These are phyloP conservation scores for Yamadazyma tumulicola DNA, from an alignment of 805 yeast genomes.

Conservation along the genomic window DNA sequence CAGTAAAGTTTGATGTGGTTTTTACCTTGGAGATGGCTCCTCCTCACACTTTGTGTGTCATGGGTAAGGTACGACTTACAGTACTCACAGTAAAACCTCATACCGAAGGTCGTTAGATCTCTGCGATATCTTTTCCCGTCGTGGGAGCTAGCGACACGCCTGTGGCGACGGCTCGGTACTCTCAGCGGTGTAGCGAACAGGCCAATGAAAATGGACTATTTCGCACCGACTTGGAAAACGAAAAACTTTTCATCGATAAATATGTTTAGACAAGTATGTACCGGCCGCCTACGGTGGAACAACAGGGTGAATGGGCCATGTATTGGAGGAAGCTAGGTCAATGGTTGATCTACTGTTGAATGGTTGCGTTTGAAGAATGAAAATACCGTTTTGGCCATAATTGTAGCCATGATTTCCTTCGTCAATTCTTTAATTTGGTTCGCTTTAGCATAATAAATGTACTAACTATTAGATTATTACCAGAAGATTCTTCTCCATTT, in stretches of 20 bases:
- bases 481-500: constrained; percentile 40
- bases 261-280: constrained; percentile 17
- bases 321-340: neutral
- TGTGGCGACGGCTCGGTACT: too few species aligned
- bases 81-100: constrained; percentile 76
- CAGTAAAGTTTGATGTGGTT: constrained; percentile 71
- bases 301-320: too few species aligned
- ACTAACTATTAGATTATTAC: constrained; percentile 16
- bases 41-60: constrained; percentile 82
- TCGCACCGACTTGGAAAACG: constrained; percentile 8
- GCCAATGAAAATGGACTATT: constrained; percentile 7
- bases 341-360: too few species aligned
- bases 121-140: too few species aligned
- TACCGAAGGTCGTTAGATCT: too few species aligned
- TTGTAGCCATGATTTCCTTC: too few species aligned
- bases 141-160: too few species aligned
- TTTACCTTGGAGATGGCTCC: constrained; percentile 73
- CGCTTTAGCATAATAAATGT: too few species aligned
- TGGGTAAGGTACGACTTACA: constrained; percentile 82
- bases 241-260: constrained; percentile 8
- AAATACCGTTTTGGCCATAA: too few species aligned
- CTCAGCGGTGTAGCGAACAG: too few species aligned
- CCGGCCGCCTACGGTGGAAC: neutral
- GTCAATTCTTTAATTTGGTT: too few species aligned
- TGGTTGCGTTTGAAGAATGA: too few species aligned